Evolutionary conservation across 805 yeast genomes (phyloP), one percentile per base, ranked within the genome.

Genomic region (Torulaspora microellipsoides): DNA sequence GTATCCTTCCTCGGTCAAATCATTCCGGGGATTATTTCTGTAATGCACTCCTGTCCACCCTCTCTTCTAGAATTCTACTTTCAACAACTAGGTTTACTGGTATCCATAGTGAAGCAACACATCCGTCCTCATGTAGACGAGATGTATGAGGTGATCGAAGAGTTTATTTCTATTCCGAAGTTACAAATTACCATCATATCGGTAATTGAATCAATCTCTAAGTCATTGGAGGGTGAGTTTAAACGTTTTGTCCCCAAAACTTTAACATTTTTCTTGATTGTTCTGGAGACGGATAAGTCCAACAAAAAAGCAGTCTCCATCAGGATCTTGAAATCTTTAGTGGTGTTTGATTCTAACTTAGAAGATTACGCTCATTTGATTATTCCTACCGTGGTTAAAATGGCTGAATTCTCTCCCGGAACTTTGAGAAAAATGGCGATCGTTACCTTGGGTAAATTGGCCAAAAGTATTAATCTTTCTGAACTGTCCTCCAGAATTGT

Each of bases 401-500:
- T 91, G 68, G 83, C 90, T 56, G 96, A 93, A 58, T 77, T 69
- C 48, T 81, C 89, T 0, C 68, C 80, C 1, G 67, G 68, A 2
- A 68, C 69, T 12, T 71, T 91, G 28, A 70, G 87, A 43, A 76
- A 75, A 45, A 80, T 85, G 34, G 89, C 97, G 0, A 81, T 93
- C 43, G 83, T 82, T 37, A 80, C 95, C 0, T 71, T 93, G 34
- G 96, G 96, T 0, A 83, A 85, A 55, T 64, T 93, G 23, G 80
- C 95, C 1, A 81, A 79, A 52, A 76, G 72, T 31, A 82, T 91
- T 3, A 76, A 80, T 47, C 67, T 93, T 43, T 80, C 80, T 44
- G 98, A 91, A 52, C 83, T 89, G 87, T 83, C 96, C 0, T 85
- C 96, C 1, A 72, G 96, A 49, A 85, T 93, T 39, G 78, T 93